Evolutionary conservation across 345 rosid genomes (phyloP).

Genomic region (Syzygium oleosum): DNA sequence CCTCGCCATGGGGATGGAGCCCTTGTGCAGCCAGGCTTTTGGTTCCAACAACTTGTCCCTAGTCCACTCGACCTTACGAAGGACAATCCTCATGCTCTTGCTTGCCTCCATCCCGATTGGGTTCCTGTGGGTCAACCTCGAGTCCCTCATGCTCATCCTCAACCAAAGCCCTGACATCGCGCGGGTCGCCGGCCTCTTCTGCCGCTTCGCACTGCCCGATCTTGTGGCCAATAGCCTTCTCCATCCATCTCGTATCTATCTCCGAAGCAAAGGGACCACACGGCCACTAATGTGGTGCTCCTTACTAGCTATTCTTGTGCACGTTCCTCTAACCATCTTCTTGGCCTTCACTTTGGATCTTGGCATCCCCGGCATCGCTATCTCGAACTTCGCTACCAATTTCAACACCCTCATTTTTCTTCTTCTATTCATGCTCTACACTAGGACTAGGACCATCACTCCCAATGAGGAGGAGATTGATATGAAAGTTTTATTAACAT

Average conservation of each 20-base stretch:
- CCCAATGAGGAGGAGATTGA: not conserved
- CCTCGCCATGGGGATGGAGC: conserved; percentile 89
- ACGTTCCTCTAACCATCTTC: conserved; percentile 45
- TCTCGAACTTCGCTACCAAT: conserved; percentile 54
- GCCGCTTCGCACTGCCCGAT: conserved; percentile 67
- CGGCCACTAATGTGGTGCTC: conserved; percentile 92
- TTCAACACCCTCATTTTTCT: conserved; percentile 56
- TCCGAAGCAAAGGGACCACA: conserved; percentile 74
- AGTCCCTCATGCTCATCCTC: conserved; percentile 57
- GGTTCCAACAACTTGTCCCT: conserved; percentile 57
- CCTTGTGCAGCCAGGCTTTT: conserved; percentile 77
- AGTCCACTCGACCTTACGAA: conserved; percentile 40
- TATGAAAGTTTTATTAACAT: not conserved
- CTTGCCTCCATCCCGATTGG: conserved; percentile 55
- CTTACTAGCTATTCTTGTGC: conserved; percentile 41
- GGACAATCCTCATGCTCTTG: conserved; percentile 59
- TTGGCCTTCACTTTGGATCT: conserved; percentile 44
- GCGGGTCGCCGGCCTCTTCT: conserved; percentile 53
- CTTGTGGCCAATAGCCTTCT: conserved; percentile 69
- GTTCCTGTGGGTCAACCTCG: conserved; percentile 60
- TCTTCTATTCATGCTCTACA: conserved; percentile 32
- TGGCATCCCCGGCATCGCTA: conserved; percentile 73
- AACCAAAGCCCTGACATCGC: conserved; percentile 60
- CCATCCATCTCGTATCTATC: conserved; percentile 76
- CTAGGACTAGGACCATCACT: not conserved